Conservation (phyloP, 1,284 basidiomycete species). For the Lignosus rhinocerotis region DNA sequence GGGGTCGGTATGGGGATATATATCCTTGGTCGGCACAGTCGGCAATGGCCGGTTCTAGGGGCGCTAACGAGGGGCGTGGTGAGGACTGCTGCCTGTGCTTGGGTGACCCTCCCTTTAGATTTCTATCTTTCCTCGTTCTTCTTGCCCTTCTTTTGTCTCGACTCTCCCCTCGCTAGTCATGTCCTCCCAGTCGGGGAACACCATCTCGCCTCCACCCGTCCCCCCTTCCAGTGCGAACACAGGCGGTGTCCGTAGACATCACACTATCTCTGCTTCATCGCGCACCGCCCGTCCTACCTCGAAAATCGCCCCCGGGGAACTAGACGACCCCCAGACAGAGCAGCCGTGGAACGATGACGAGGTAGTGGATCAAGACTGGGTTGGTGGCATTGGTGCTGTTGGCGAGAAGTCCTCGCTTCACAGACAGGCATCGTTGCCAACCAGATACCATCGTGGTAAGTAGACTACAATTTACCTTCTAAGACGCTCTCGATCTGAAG, state of each 20-base stretch:
- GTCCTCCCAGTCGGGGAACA: constrained; percentile 35
- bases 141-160: constrained; percentile 17
- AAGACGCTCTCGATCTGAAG: constrained; percentile 5
- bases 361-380: constrained; percentile 75
- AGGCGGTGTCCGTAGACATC: constrained; percentile 67
- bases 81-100: neutral
- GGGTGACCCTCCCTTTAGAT: constrained; percentile 15
- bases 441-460: constrained; percentile 76
- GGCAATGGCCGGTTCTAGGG: neutral
- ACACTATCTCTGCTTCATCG: constrained; percentile 79
- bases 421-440: constrained; percentile 77
- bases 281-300: constrained; percentile 59
- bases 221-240: constrained; percentile 28
- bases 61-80: constrained; percentile 3
- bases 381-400: constrained; percentile 74
- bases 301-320: constrained; percentile 65
- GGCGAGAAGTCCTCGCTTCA: constrained; percentile 77
- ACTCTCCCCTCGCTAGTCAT: constrained; percentile 25
- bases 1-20: constrained; percentile 1
- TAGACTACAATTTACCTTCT: constrained; percentile 13
- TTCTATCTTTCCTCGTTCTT: constrained; percentile 22
- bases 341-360: constrained; percentile 74
- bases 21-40: neutral
- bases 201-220: constrained; percentile 38
- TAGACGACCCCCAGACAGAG: constrained; percentile 56